A percentile compares a stretch with the other conserved stretches of the same genome.
Evolutionary conservation across 176 grass and related monocot genomes (phyloP).

Genomic region (Poa pratensis): DNA sequence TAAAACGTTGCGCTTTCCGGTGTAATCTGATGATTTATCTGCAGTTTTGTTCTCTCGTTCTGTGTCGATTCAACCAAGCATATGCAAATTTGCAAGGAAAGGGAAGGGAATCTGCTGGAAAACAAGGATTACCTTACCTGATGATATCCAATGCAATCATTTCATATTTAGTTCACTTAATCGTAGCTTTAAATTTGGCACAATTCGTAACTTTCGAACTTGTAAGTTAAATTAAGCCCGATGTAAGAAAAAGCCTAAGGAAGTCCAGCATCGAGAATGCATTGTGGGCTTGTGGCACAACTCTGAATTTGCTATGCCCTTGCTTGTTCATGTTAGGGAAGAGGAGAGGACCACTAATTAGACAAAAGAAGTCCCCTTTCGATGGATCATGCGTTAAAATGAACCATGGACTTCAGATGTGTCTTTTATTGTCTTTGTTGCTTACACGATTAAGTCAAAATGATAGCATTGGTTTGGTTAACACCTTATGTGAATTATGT

Average conservation of each 20-base stretch:
- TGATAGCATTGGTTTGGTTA: not conserved
- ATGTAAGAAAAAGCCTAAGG: not conserved
- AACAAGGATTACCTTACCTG: not conserved
- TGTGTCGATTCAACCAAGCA: not conserved
- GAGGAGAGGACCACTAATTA: slow-evolving; percentile 28
- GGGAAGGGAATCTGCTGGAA: not conserved
- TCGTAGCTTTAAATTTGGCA: not conserved
- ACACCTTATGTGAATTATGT: not conserved
- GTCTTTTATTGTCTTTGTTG: not conserved
- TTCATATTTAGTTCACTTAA: not conserved
- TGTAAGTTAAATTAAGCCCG: not conserved
- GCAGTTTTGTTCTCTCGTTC: not conserved
- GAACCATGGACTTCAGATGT: not conserved
- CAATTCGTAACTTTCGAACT: not conserved
- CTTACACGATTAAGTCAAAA: not conserved
- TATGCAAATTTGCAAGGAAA: not conserved
- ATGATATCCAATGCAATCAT: not conserved
- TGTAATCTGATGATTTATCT: not conserved
- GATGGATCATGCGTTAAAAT: not conserved
- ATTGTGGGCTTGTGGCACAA: not conserved
- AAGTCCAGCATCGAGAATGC: not conserved
- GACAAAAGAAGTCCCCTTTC: slow-evolving; percentile 21
- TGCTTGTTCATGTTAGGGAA: slow-evolving; percentile 26
- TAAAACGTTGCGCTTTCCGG: not conserved
- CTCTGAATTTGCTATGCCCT: not conserved